Evolutionary conservation across 2,329 filamentous ascomycete species (phyloP), one percentile per base, ranked within the genome.

Genomic region (Colletotrichum brevisporum): DNA sequence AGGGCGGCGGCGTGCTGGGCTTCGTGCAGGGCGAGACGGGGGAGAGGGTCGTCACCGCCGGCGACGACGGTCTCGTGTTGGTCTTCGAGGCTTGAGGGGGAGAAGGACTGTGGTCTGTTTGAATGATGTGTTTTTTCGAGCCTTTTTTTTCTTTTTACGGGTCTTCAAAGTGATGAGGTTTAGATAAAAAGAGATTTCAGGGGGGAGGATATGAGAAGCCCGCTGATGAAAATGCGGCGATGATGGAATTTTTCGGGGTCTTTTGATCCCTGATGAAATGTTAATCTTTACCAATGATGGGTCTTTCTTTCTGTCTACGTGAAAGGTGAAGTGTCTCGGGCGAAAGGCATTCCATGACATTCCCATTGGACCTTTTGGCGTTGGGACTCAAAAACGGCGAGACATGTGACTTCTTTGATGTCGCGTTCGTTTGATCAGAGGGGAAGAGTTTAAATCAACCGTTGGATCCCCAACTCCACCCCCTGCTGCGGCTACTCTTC

Each of bases 1-100:
- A 96, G 82, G 91, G 94, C 24, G 95, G 95, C 41, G 95, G 95
- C 61, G 91, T 98, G 9, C 82, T 98, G 74, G 95, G 92, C 0
- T 99, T 98, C 77, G 95, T 97, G 60, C 94, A 98, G 80, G 90
- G 91, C 6, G 86, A 91, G 78, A 88, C 85, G 4, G 94, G 94
- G 0, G 89, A 90, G 79, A 86, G 90, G 72, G 85, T 98, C 56
- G 88, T 97, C 5, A 98, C 96, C 6, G 96, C 94, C 2, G 96
- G 96, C 26, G 96, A 99, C 82, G 96, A 99, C 77, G 87, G 89
- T 6, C 79, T 93, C 27, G 84, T 89, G 31, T 78, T 94, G 75
- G 88, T 94, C 1, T 94, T 93, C 78, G 89, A 91, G 78, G 84
- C 85, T 50, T 87, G 78, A 75, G 24, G 3, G 39, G 18, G 26